Evolutionary conservation across 2,329 filamentous ascomycete species (phyloP).

Genomic region (Botrytis hyacinthi): DNA sequence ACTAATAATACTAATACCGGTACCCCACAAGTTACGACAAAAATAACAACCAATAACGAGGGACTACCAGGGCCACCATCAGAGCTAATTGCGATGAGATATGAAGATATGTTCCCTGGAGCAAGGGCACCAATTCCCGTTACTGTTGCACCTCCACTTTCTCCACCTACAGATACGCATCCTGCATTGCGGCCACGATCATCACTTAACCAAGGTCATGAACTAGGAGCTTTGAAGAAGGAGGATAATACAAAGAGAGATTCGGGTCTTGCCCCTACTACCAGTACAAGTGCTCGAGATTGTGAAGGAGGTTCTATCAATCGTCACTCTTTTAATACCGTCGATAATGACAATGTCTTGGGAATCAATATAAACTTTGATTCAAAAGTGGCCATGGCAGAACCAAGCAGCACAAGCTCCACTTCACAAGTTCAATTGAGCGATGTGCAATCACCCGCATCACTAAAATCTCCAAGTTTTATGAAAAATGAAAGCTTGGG

Average conservation of each 20-base stretch:
- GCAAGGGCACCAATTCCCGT: constrained; percentile 56
- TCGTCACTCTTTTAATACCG: constrained; percentile 39
- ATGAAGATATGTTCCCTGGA: constrained; percentile 56
- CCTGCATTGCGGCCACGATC: constrained; percentile 32
- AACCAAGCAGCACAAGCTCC: not conserved
- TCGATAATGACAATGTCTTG: constrained; percentile 29
- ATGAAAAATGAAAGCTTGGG: constrained; percentile 26
- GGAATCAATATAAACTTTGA: constrained; percentile 33
- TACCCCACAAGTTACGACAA: constrained; percentile 13
- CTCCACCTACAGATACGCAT: constrained; percentile 34
- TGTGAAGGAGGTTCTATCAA: constrained; percentile 38
- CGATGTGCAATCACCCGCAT: constrained; percentile 20
- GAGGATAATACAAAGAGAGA: constrained; percentile 49
- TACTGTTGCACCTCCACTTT: constrained; percentile 34
- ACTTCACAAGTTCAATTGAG: constrained; percentile 2
- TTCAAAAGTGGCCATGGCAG: constrained; percentile 17
- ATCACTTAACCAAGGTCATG: constrained; percentile 5
- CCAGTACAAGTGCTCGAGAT: constrained; percentile 41
- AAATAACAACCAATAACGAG: constrained; percentile 25
- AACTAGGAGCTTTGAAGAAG: constrained; percentile 42
- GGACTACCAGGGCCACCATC: constrained; percentile 34
- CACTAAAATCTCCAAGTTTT: constrained; percentile 17
- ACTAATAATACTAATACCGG: not conserved
- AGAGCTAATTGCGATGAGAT: constrained; percentile 53
- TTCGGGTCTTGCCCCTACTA: constrained; percentile 51